These are phyloP conservation scores for Bryum argenteum DNA, from an alignment of 225 moss, liverwort and hornwort genomes.

Conservation along the genomic window DNA sequence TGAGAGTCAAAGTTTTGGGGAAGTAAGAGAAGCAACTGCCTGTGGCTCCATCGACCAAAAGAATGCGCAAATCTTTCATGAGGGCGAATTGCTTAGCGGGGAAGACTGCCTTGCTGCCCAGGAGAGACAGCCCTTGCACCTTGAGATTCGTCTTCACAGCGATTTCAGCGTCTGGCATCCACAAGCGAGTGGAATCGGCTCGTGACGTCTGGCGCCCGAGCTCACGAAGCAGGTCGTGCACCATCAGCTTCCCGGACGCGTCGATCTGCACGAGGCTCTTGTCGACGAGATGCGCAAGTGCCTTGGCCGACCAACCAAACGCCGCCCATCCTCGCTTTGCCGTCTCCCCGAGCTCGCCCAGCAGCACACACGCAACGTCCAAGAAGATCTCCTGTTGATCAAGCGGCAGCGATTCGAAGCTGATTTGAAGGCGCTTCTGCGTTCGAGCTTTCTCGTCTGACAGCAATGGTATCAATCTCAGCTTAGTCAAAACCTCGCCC, in stretches of 20 bases:
- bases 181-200: conserved; percentile 22
- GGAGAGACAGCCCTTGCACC: conserved; percentile 39
- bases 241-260: conserved; percentile 21
- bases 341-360: conserved; percentile 36
- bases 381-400: conserved; percentile 40
- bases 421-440: conserved; percentile 31
- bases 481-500: conserved; percentile 46
- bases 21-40: conserved; percentile 36
- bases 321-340: conserved; percentile 39
- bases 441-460: conserved; percentile 29
- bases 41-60: conserved; percentile 35
- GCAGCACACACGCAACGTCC: conserved; percentile 42
- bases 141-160: conserved; percentile 40
- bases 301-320: conserved; percentile 38
- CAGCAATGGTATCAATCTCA: conserved; percentile 26
- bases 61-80: conserved; percentile 43
- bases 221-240: conserved; percentile 49
- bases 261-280: conserved; percentile 42
- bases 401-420: conserved; percentile 34
- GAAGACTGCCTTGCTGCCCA: conserved; percentile 39
- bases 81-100: conserved; percentile 30
- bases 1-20: conserved; percentile 34
- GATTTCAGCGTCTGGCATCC: conserved; percentile 42
- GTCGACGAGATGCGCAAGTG: conserved; percentile 38
- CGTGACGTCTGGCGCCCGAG: conserved; percentile 30